Base-by-base conservation (phyloP, 345 rosid genomes). In the Eucalyptus regnans region DNA sequence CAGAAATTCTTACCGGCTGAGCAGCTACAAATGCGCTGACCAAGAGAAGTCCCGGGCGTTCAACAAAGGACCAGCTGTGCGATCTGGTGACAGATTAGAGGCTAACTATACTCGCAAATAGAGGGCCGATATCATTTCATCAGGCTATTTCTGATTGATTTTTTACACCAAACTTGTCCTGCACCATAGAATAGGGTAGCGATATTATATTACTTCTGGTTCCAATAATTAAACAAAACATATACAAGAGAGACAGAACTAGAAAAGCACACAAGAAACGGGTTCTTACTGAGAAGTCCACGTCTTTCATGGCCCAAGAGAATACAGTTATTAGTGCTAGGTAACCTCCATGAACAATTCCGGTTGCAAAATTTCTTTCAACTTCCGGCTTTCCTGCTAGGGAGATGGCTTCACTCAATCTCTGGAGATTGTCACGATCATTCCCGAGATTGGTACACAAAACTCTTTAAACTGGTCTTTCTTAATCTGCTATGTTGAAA, bases 351-450 rank as follows among this genome's bases (percentile, higher is more conserved):
- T 95, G 95, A 84, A 97, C 98, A 43, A 94, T 25, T 27, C 98
- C 96, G n/a, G 99, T 94, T n/a, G 95, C 90, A 87, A 97, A 97
- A 44, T 97, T 90, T 97, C 98, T 66, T 90, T 93, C 18, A 95
- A 95, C 88, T 97, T 96, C 96, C 99, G 95, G 92, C 96, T 95
- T 89, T 96, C 98, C 46, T 98, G 99, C 90, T 29, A 92, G 54
- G 98, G 98, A 90, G 96, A 95, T 71, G 98, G 98, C 92, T 97
- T 94, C 90, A 95, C 96, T 37, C 94, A 89, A 90, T 96, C 98
- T 91, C 94, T 97, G 41, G 96, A 96, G 89, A 96, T 97, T n/a
- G 96, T 97, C 99, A 97, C 94, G 90, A 97, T 97, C 68, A 98
- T 96, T 52, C 99, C 99, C 94, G 51, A 88, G 17, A 41, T 9